A percentile compares a stretch with the other conserved stretches of the same genome.
Evolutionary conservation across 2,329 filamentous ascomycete genomes (phyloP).

Genomic region (Onygenales sp.): DNA sequence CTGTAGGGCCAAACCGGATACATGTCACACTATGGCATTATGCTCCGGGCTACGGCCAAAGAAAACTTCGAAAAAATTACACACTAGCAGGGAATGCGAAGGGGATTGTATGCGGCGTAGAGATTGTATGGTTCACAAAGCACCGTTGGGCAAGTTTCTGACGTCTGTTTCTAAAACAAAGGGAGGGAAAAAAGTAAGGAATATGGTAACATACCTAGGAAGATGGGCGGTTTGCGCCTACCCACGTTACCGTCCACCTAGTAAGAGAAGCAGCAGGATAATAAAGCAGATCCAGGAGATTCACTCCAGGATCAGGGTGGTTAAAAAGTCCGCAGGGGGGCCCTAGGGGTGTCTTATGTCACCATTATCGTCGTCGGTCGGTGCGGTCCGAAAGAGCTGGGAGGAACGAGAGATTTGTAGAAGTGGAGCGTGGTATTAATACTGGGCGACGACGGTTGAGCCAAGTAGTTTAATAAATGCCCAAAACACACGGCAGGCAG

Average conservation of each 20-base stretch:
- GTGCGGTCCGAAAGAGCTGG: not conserved
- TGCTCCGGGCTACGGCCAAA: not conserved
- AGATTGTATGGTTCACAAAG: not conserved
- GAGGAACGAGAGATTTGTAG: not conserved
- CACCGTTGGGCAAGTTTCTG: not conserved
- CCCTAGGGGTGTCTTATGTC: not conserved
- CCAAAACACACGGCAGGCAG: not conserved
- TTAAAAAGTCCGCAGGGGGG: not conserved
- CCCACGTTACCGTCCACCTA: not conserved
- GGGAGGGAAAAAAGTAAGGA: not conserved
- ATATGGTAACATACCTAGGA: not conserved
- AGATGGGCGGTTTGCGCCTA: not conserved
- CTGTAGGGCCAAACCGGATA: not conserved
- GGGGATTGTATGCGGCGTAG: not conserved
- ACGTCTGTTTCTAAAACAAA: not conserved
- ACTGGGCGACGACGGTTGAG: not conserved
- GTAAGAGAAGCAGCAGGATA: not conserved
- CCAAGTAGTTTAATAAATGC: not conserved
- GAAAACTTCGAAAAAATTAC: not conserved
- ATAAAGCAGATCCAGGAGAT: not conserved
- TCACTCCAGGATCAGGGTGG: not conserved
- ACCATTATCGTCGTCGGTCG: not conserved
- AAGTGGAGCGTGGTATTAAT: slow-evolving; percentile 1
- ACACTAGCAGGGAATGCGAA: not conserved
- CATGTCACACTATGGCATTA: not conserved